These are phyloP conservation scores for Rhodotorula taiwanensis DNA, from an alignment of 768 basidiomycete species.

Conservation along the genomic window DNA sequence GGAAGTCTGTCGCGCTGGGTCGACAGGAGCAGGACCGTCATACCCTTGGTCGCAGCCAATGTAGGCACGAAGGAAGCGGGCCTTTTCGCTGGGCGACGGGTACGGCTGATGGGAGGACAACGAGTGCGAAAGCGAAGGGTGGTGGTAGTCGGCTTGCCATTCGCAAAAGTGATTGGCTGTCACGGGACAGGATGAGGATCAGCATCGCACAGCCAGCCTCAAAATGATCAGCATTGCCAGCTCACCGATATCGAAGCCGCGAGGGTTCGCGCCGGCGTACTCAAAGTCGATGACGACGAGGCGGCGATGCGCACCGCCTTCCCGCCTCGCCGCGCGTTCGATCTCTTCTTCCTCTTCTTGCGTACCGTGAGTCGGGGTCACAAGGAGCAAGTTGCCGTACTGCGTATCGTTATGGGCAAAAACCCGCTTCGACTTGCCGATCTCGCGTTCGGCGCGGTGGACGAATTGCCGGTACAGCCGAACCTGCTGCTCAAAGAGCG, in stretches of 20 bases:
- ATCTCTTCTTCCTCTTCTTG: slow-evolving; percentile 26
- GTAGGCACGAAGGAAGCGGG: slow-evolving; percentile 80
- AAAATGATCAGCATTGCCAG: no score
- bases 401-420: slow-evolving; percentile 89
- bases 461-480: slow-evolving; percentile 51
- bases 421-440: slow-evolving; percentile 53
- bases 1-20: no score
- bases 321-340: slow-evolving; percentile 22
- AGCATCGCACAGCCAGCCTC: no score
- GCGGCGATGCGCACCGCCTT: slow-evolving; percentile 36
- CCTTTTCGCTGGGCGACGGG: slow-evolving; percentile 64
- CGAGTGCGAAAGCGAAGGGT: slow-evolving; percentile 49
- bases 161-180: slow-evolving; percentile 55
- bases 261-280: slow-evolving; percentile 85
- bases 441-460: slow-evolving; percentile 53
- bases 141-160: slow-evolving; percentile 86
- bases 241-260: slow-evolving; percentile 81
- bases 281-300: slow-evolving; percentile 66
- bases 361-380: slow-evolving; percentile 45
- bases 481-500: slow-evolving; percentile 37
- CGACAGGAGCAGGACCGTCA: slow-evolving; percentile 5
- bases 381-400: slow-evolving; percentile 80
- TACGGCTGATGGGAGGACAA: slow-evolving; percentile 53
- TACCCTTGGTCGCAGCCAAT: slow-evolving; percentile 49
- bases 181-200: neutral